Base-by-base conservation (phyloP, 2,329 filamentous ascomycete species). In the Trichoderma sp. region DNA sequence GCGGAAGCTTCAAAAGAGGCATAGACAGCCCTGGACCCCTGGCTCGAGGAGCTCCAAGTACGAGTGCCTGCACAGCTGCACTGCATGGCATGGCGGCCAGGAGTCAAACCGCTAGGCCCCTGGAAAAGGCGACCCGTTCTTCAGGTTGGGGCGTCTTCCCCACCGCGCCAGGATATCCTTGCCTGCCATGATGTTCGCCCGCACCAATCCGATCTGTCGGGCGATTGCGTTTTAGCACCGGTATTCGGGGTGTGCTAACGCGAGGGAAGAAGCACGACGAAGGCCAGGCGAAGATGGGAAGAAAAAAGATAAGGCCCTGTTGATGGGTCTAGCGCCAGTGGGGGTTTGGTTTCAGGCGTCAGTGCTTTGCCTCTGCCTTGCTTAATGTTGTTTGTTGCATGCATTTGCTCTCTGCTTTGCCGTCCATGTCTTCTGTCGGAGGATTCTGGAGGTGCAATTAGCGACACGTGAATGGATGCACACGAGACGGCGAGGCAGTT, bases 201-300 rank as follows among this genome's bases (percentile, higher is more conserved):
- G 65, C 57, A 65, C 47, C 28, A 72, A 72, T 71, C 71, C 71
- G 71, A 72, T 72, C 71, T 64, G 60, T 72, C 67, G 58, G 70
- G 71, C 71, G 47, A 72, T 65, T 72, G 71, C 66, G 66, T 61
- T 70, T 61, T 72, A 68, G 70, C 64, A 61, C 57, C 47, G 70
- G 66, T 62, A 36, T 53, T 61, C 57, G 56, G 66, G 39, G 66
- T 9, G 15, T 30, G 39, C 39, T 61, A 51, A 47, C n/a, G 56
- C 66, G 66, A 69, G 64, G 18, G 34, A 30, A 69, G 7, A 60
- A 61, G n/a, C 14, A 62, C 9, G 66, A 51, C 47, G 21, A 61
- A 21, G 43, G 30, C 5, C 30, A 21, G 15, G 11, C 28, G 28
- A 34, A 60, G 32, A 58, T 32, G 15, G 30, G 56, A 32, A 26